phyloP scores from a whole-genome alignment of 2,329 filamentous ascomycete genomes.

The Penicillium sp. region DNA sequence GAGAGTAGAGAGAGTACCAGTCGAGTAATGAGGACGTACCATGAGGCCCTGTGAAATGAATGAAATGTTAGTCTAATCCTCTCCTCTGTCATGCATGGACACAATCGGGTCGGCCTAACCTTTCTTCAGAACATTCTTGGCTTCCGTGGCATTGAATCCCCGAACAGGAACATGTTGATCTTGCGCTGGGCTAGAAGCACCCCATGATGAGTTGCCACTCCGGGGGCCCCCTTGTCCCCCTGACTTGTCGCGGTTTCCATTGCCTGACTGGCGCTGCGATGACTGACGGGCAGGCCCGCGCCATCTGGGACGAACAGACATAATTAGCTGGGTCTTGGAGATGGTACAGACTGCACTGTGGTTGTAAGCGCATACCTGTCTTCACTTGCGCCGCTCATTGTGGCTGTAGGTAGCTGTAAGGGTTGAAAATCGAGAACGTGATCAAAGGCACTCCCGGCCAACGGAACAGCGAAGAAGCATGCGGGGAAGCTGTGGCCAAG shows the following conservation, averaged over 20 bases:
- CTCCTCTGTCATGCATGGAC: not conserved
- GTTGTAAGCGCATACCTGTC: slow-evolving; percentile 36
- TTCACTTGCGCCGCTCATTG: slow-evolving; percentile 44
- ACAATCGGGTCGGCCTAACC: slow-evolving; percentile 30
- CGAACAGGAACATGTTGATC: slow-evolving; percentile 49
- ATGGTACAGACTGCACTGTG: not conserved
- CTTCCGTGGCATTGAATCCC: slow-evolving; percentile 50
- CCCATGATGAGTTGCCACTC: slow-evolving; percentile 38
- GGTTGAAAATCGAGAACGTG: not conserved
- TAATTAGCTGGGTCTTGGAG: slow-evolving; percentile 17
- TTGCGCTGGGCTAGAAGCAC: slow-evolving; percentile 31
- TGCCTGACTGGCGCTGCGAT: slow-evolving; percentile 41
- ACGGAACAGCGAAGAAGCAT: slow-evolving; percentile 9
- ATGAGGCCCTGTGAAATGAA: slow-evolving; percentile 30
- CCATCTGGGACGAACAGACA: slow-evolving; percentile 38
- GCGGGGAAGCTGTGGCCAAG: slow-evolving; percentile 28
- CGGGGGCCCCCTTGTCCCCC: slow-evolving; percentile 39
- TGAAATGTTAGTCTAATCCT: slow-evolving; percentile 10
- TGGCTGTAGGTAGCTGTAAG: slow-evolving; percentile 18
- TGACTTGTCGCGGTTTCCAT: slow-evolving; percentile 30
- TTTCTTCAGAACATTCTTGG: slow-evolving; percentile 46
- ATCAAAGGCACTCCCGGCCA: not conserved
- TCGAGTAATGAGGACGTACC: slow-evolving; percentile 28
- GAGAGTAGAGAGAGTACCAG: not conserved
- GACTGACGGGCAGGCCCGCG: slow-evolving; percentile 45